Evolutionary conservation across 2,329 filamentous ascomycete species (phyloP), one percentile per base, ranked within the genome.

Genomic region (Furcasterigmium sp.): DNA sequence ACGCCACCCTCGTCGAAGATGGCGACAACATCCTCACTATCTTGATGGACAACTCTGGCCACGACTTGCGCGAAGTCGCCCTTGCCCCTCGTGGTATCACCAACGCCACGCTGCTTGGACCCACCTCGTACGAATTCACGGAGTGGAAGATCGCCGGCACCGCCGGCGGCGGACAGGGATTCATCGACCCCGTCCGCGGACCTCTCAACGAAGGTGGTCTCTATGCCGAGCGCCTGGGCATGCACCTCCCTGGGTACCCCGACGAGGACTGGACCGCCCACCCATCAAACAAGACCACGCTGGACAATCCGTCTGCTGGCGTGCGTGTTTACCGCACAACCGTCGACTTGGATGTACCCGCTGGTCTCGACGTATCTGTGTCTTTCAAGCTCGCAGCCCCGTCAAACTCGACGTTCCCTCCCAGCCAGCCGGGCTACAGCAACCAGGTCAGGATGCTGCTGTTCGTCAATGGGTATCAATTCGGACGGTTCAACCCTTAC

Each of bases 401-500:
- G 0, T 57, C 61, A 0, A 63, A 65, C 6, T 59, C 62, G 14
- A 65, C 67, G 0, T 68, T 76, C 11, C 46, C 48, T 4, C 43
- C 57, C 2, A 54, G 51, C 1, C 50, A 55, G 18, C 44, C 48
- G n/a, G 51, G 46, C 13, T 57, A 61, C 48, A 61, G 54, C 17
- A 68, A 68, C 50, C 60, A 56, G 15, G 49, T 68, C 3, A 68
- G 80, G 10, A 74, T 71, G 0, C 69, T 80, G 51, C 56, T 84
- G 3, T 83, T 78, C 43, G 70, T 83, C n/a, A 84, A 84, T 43
- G 80, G 80, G 0, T 84, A 82, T 51, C 78, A 82, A 53, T 83
- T 80, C 50, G 79, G 75, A 2, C 69, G 76, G 8, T 83, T 73
- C 52, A 73, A 76, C 46, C 77, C 79, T 0, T 70, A 75, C 39